These are phyloP conservation scores for Aspergillus hancockii DNA, from an alignment of 495 filamentous ascomycete genomes.

Conservation along the genomic window DNA sequence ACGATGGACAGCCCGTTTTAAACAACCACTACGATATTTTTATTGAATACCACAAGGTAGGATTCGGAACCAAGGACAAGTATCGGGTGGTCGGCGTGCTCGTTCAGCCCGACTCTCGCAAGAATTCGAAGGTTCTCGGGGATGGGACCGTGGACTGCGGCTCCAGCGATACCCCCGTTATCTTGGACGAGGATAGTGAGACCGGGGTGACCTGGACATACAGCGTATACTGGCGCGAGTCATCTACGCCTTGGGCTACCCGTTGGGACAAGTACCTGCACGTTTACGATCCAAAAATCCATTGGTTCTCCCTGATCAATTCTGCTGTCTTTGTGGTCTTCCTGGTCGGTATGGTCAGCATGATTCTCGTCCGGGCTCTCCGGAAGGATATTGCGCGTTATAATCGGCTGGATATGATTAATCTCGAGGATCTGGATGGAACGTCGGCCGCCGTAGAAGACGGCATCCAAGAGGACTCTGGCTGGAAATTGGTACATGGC, in stretches of 20 bases:
- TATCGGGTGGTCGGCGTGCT: slow-evolving; percentile 88
- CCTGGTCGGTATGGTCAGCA: slow-evolving; percentile 84
- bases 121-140: slow-evolving; percentile 54
- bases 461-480: slow-evolving; percentile 94
- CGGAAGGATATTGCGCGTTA: slow-evolving; percentile 94
- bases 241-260: slow-evolving; percentile 85
- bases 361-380: slow-evolving; percentile 81
- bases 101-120: slow-evolving; percentile 75
- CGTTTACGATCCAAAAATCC: slow-evolving; percentile 93
- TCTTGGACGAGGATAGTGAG: slow-evolving; percentile 64
- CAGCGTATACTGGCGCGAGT: slow-evolving; percentile 80
- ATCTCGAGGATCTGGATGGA: slow-evolving; percentile 78
- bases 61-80: slow-evolving; percentile 55
- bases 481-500: slow-evolving; percentile 97
- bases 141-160: slow-evolving; percentile 65
- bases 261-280: slow-evolving; percentile 98
- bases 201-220: slow-evolving; percentile 86
- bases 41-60: slow-evolving; percentile 87
- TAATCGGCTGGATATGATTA: slow-evolving; percentile 85
- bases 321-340: slow-evolving; percentile 92
- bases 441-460: slow-evolving; percentile 77
- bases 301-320: slow-evolving; percentile 97
- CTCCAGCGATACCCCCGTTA: slow-evolving; percentile 47
- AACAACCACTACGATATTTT: slow-evolving; percentile 94
- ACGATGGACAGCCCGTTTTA: slow-evolving; percentile 58